These are phyloP conservation scores for Rheum nobile DNA, from an alignment of 148 eudicot genomes.

Conservation along the genomic window DNA sequence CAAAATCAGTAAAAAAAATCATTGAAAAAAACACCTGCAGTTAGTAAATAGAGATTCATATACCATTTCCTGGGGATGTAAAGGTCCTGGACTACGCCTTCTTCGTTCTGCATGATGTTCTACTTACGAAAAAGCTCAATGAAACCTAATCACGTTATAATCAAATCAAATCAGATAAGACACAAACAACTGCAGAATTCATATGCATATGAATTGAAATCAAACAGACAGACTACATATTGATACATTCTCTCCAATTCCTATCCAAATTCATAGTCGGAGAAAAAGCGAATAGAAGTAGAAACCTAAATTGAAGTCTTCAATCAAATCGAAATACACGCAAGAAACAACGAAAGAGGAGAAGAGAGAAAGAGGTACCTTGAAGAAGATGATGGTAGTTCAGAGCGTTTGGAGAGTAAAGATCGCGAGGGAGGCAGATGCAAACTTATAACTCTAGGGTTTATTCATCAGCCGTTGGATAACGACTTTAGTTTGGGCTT, in stretches of 20 bases:
- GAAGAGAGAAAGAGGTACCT: no score
- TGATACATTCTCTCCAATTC: no score
- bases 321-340: no score
- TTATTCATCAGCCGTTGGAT: not conserved
- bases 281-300: no score
- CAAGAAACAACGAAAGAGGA: no score
- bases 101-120: constrained; percentile 5
- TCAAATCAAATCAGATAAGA: not conserved
- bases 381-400: no score
- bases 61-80: constrained; percentile 15
- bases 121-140: not conserved
- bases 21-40: no score
- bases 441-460: no score
- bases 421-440: not conserved
- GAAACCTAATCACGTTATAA: not conserved
- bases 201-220: no score
- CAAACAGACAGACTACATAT: no score
- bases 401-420: not conserved
- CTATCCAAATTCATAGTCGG: no score
- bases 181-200: not conserved
- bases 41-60: not conserved
- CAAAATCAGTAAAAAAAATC: not conserved
- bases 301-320: no score
- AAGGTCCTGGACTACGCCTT: constrained; percentile 3
- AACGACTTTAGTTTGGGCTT: not conserved